Percentiles rank a stretch among this genome's conserved stretches.
phyloP scores from a whole-genome alignment of 2,329 filamentous ascomycete genomes.

The Fusarium tricinctum region DNA sequence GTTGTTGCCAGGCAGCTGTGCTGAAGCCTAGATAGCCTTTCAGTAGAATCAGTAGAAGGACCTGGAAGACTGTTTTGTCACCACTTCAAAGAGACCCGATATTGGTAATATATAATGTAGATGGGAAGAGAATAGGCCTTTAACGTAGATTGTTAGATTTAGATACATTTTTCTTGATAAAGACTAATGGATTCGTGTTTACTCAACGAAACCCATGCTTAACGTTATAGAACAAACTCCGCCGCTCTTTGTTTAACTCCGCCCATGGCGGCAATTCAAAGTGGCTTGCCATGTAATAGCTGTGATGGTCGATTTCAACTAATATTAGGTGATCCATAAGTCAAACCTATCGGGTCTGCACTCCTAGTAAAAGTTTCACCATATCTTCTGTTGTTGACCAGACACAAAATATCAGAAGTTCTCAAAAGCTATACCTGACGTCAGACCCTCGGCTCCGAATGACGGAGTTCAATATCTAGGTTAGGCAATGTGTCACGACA shows the following conservation, averaged over 20 bases:
- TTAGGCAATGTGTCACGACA: constrained; percentile 8
- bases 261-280: constrained; percentile 23
- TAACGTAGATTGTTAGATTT: not conserved
- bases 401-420: not conserved
- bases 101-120: not conserved
- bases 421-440: not conserved
- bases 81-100: not conserved
- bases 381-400: too few relatives aligned
- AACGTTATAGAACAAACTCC: constrained; percentile 26
- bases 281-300: constrained; percentile 1
- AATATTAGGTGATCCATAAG: too few relatives aligned
- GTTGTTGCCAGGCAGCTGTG: constrained; percentile 28
- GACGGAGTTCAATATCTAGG: not conserved
- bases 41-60: constrained; percentile 32
- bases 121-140: constrained; percentile 9
- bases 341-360: too few relatives aligned
- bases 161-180: not conserved
- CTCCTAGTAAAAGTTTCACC: too few relatives aligned
- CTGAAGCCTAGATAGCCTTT: constrained; percentile 17
- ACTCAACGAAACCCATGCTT: not conserved
- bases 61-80: constrained; percentile 26
- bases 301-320: not conserved
- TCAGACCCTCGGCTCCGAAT: not conserved
- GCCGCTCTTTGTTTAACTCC: constrained; percentile 33
- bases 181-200: not conserved